Percentiles rank a stretch among this genome's conserved stretches.
phyloP scores from a whole-genome alignment of 2,329 filamentous ascomycete genomes.

The Aspergillus sp. region DNA sequence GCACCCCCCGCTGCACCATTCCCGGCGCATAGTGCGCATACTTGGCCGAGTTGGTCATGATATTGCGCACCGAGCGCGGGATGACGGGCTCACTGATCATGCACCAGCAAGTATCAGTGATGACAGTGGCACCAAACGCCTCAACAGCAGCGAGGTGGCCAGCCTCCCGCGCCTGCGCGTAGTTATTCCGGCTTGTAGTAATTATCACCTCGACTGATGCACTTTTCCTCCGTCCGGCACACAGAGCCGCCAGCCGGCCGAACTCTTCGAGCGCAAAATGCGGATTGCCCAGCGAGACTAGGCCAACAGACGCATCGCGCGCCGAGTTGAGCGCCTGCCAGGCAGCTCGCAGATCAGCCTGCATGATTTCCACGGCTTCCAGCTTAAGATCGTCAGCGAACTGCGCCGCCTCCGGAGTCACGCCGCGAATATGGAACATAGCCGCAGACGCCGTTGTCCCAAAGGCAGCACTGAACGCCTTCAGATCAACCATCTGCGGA shows the following conservation, averaged over 20 bases:
- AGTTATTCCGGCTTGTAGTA: slow-evolving; percentile 19
- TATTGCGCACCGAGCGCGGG: slow-evolving; percentile 18
- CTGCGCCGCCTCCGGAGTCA: slow-evolving; percentile 38
- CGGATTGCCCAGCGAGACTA: slow-evolving; percentile 47
- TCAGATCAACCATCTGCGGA: slow-evolving; percentile 33
- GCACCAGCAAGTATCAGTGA: slow-evolving; percentile 51
- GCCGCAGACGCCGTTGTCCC: slow-evolving; percentile 42
- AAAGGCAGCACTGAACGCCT: slow-evolving; percentile 47
- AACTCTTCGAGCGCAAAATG: slow-evolving; percentile 44
- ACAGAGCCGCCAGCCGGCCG: slow-evolving; percentile 28
- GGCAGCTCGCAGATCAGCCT: slow-evolving; percentile 6
- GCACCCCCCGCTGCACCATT: slow-evolving; percentile 19
- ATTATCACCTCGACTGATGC: slow-evolving; percentile 12
- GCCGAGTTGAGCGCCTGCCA: slow-evolving; percentile 22
- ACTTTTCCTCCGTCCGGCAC: slow-evolving; percentile 22
- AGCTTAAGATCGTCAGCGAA: slow-evolving; percentile 5
- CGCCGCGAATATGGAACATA: slow-evolving; percentile 45
- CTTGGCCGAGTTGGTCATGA: slow-evolving; percentile 49
- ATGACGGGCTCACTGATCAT: slow-evolving; percentile 45
- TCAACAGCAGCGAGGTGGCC: slow-evolving; percentile 31
- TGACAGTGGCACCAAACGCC: slow-evolving; percentile 37
- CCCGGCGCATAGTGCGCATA: slow-evolving; percentile 44
- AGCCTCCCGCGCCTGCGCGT: slow-evolving; percentile 20
- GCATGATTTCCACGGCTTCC: background rate
- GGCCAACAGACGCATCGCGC: slow-evolving; percentile 22